Base-by-base conservation (phyloP, 805 yeast genomes). In the Pichia deserticola region DNA sequence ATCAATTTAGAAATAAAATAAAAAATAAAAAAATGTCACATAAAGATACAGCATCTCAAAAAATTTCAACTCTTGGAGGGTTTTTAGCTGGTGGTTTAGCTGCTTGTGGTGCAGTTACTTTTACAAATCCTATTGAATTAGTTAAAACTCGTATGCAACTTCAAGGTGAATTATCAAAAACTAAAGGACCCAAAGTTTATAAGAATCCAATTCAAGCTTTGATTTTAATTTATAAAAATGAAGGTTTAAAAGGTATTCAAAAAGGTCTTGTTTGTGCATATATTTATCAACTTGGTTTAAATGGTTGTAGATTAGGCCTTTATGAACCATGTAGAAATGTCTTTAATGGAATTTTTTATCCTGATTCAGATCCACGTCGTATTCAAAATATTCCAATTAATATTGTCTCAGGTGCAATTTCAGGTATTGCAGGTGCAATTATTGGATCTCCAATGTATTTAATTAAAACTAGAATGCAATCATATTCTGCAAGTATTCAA, bases 21-120 rank as follows among this genome's bases (percentile, higher is more conserved):
- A n/a, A n/a, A n/a, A n/a, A n/a, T n/a, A n/a, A 28, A 12, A 41
- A 5, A 11, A 43, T 43, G 45, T 13, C 45, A 3, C 28, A 29
- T 4, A 30, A 29, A 20, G 30, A 43, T 42, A 42, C 42, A 20
- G 81, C 80, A 1, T 75, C 82, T n/a, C 82, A 79, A 56, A 71
- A 76, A 55, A 75, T 84, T 25, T 74, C 83, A 38, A 80, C 87
- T 4, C 56, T 74, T 11, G 95, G 95, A 25, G 95, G 96, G 2
- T 89, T 90, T 59, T 60, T 82, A 5, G 96, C 97, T 5, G 97
- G 97, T 49, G 96, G 93, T 8, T 51, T 86, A 13, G 99, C 99
- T 3, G 97, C 98, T 3, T 90, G 98, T 72, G 93, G 95, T 48
- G 98, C 99, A 0, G 99, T 93, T 42, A 92, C 97, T 0, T 83